Base-by-base conservation (phyloP, 768 basidiomycete genomes). In the Rhodotorula babjevae region DNA sequence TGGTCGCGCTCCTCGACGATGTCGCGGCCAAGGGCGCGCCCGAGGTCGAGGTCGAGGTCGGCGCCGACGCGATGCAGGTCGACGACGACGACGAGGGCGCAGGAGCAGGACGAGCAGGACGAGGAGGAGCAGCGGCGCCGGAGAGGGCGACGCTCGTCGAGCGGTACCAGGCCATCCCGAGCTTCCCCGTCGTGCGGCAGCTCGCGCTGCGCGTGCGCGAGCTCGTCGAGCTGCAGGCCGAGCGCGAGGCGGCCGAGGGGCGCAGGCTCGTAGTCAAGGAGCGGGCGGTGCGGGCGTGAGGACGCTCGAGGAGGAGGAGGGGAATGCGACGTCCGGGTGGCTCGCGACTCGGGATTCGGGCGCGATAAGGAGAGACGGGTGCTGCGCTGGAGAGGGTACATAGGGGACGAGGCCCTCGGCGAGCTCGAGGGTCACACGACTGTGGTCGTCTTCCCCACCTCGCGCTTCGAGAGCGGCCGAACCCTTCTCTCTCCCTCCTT, bases 1-100 rank as follows among this genome's bases (percentile, higher is more conserved):
- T 99, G 46, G 93, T 93, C 56, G 86, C 86, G 31, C 80, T 98
- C 65, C 82, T 99, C 73, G 95, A 98, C 78, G 88, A 86, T 9
- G 69, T 74, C 0, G 73, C 68, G 16, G 73, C 46, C 23, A 31
- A 47, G 27, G 61, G 64, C 14, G 47, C 44, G 33, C 50, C 29
- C 0, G 62, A 61, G 27, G 67, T 42, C 3, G 44, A 14, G 7
- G 42, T 14, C 9, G 42, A 14, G 9, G 42, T 14, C 7, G 42
- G 14, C 42, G 14, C 42, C 7, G 42, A 42, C 42, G 42, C 42
- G 42, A 42, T 14, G 42, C 42, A 42, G 42, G 42, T 7, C 44
- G 44, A 46, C 44, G 18, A 3, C 18, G 44, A 12, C 44, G 18
- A 3, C 14, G 44, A 46, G 44, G 8, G 44, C 6, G 44, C 14